Evolutionary conservation across 2,329 filamentous ascomycete species (phyloP), one percentile per base, ranked within the genome.

Genomic region (Pyrenochaeta sp.): DNA sequence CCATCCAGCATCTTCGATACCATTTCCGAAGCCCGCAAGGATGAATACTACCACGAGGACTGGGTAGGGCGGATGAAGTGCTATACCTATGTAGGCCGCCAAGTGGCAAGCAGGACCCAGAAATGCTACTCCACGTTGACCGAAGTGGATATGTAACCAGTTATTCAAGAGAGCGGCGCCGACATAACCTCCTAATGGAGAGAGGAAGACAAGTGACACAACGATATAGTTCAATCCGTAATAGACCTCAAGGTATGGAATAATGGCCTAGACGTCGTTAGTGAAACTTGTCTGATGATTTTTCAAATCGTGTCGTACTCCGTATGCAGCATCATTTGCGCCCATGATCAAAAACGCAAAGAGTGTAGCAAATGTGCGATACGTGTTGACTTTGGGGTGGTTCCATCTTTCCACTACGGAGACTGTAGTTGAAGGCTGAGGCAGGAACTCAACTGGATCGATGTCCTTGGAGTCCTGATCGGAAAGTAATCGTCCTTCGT

Each of bases 101-200:
- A 89, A 58, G 54, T 88, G 85, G 48, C 78, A 81, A 6, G 77
- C 30, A 0, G 87, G 84, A 1, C 77, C 84, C 2, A 89, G 59
- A 41, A 88, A 65, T n/a, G 87, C 86, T 4, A 90, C 79, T 8
- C 88, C 88, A 6, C 85, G 80, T 60, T 89, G 87, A 32, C 88
- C 88, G 31, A 84, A 72, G 18, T 70, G 73, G 50, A 84, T 72
- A 61, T 87, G 86, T 31, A 88, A 75, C 18, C 70, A 69, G 61
- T 85, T 86, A 65, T 88, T 89, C 39, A 79, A 61, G 1, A 87
- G 63, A 1, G 84, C 84, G 1, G 85, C 81, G 6, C 77, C 52
- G 10, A 81, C 74, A 65, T 88, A 88, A 29, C 85, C 85, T 2
- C 80, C 71, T 40, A 88, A 82, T 1, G 84, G 84, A 1, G 84